Evolutionary conservation across 2,329 filamentous ascomycete species (phyloP).

Genomic region (Remersonia thermophila): DNA sequence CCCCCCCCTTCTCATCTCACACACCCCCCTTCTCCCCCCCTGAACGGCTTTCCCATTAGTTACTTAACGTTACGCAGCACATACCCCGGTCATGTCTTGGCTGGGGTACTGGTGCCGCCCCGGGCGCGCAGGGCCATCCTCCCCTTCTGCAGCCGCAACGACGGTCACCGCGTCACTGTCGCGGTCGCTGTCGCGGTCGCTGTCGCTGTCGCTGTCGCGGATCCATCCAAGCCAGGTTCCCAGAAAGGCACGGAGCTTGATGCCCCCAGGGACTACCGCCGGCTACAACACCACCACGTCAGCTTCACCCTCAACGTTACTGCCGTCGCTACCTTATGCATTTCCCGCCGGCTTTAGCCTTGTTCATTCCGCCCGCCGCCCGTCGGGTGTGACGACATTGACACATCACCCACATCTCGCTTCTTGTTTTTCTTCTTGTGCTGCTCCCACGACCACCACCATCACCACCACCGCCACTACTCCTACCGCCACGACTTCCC

Average conservation of each 20-base stretch:
- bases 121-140: background rate
- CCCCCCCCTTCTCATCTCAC: background rate
- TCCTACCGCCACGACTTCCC: background rate
- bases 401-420: constrained; percentile 23
- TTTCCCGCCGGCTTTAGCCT: constrained; percentile 5
- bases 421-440: no score
- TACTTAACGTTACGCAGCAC: no score
- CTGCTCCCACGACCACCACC: no score
- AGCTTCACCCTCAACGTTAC: no score
- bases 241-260: constrained; percentile 14
- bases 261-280: constrained; percentile 1
- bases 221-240: constrained; percentile 5
- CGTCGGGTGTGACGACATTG: constrained; percentile 1
- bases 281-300: no score
- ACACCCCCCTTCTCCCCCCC: background rate
- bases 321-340: constrained; percentile 1
- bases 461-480: no score
- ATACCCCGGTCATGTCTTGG: constrained; percentile 10
- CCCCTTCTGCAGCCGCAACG: no score
- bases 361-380: constrained; percentile 15
- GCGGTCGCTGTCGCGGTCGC: no score
- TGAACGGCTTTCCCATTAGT: background rate
- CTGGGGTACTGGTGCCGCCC: constrained; percentile 11
- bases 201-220: constrained; percentile 8
- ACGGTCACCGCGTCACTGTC: no score